Conservation (phyloP, 2,329 filamentous ascomycete genomes). For the Fusarium falciforme region DNA sequence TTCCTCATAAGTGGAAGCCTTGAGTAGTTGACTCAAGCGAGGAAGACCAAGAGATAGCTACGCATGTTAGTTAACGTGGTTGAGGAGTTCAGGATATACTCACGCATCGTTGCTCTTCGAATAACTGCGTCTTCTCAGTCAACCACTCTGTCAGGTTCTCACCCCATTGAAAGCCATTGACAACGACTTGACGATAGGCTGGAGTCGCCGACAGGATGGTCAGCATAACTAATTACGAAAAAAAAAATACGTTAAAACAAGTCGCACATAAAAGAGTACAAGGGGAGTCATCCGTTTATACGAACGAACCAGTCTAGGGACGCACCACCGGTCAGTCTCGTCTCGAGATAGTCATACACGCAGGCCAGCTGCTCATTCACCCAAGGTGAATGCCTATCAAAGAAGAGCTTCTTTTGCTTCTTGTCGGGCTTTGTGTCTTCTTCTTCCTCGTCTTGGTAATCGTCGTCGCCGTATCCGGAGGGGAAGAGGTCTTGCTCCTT, state of each 20-base stretch:
- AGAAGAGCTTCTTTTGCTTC: constrained; percentile 35
- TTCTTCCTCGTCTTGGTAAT: background rate
- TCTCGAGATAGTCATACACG: constrained; percentile 36
- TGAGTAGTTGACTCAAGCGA: constrained; percentile 23
- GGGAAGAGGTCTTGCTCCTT: constrained; percentile 13
- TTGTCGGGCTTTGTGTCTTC: background rate
- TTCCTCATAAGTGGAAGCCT: constrained; percentile 29
- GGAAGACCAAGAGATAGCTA: constrained; percentile 35
- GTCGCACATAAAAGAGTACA: background rate
- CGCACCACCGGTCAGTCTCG: constrained; percentile 32
- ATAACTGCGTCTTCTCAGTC: constrained; percentile 24
- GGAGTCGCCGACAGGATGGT: constrained; percentile 31
- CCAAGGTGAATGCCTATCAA: constrained; percentile 35
- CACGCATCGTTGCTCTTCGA: constrained; percentile 38
- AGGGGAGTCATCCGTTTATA: background rate
- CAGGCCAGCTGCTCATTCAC: constrained; percentile 40
- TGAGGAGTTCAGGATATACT: background rate
- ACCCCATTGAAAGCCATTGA: constrained; percentile 35
- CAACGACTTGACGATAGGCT: constrained; percentile 32
- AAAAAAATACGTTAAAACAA: constrained; percentile 10
- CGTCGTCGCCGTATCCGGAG: background rate
- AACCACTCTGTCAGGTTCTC: constrained; percentile 39
- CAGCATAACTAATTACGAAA: constrained; percentile 33
- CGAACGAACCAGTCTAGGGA: background rate
- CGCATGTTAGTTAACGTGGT: background rate